Conservation (phyloP, 305 asterid genomes). For the Solanum hybrid region DNA sequence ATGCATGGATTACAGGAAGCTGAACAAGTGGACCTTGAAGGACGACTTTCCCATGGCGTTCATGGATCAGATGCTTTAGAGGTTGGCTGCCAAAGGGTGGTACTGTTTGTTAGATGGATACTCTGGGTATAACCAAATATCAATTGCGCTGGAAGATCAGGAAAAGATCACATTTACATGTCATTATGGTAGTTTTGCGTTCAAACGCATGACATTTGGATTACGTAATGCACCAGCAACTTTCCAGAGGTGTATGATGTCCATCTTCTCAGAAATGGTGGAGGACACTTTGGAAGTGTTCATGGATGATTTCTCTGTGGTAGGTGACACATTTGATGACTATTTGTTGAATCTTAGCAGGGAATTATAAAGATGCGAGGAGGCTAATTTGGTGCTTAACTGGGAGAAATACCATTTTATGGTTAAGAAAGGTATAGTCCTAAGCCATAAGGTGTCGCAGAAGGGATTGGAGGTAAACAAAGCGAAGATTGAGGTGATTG, state of each 20-base stretch:
- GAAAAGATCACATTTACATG: neutral
- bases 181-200: neutral
- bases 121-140: neutral
- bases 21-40: neutral
- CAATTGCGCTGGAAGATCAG: neutral
- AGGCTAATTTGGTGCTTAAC: neutral
- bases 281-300: neutral
- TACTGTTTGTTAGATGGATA: neutral
- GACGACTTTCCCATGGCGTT: neutral
- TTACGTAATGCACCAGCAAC: neutral
- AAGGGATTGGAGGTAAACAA: neutral
- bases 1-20: neutral
- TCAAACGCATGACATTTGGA: neutral
- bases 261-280: neutral
- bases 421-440: neutral
- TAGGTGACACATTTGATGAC: neutral
- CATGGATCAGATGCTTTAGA: neutral
- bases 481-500: neutral
- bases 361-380: neutral
- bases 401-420: neutral
- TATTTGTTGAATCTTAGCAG: neutral
- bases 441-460: neutral
- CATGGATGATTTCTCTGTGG: neutral
- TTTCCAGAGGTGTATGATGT: neutral
- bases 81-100: neutral